Evolutionary conservation across 805 yeast genomes (phyloP).

Genomic region (Soucietia sequanensis): DNA sequence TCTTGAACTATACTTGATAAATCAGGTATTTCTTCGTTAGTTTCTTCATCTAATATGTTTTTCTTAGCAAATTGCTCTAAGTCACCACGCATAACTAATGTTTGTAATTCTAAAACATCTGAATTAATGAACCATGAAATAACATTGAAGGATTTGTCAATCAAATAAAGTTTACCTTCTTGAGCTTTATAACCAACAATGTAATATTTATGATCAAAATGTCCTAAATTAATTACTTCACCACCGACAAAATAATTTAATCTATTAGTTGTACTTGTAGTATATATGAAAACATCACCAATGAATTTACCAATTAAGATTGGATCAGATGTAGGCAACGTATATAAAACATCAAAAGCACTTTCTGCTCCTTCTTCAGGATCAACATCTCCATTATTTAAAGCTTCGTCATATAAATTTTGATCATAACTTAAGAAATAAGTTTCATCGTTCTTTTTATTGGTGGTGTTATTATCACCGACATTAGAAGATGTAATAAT

Average conservation of each 20-base stretch:
- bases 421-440: slow-evolving; percentile 75
- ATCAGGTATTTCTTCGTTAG: slow-evolving; percentile 40
- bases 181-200: slow-evolving; percentile 86
- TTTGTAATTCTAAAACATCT: slow-evolving; percentile 91
- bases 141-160: slow-evolving; percentile 87
- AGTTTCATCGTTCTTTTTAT: slow-evolving; percentile 51
- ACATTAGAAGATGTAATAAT: slow-evolving; percentile 46
- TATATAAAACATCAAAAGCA: slow-evolving; percentile 80
- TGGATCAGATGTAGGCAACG: slow-evolving; percentile 65
- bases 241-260: slow-evolving; percentile 95
- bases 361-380: slow-evolving; percentile 88
- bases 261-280: slow-evolving; percentile 77
- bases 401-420: slow-evolving; percentile 62
- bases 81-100: slow-evolving; percentile 93
- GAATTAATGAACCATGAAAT: slow-evolving; percentile 78
- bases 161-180: slow-evolving; percentile 84
- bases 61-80: slow-evolving; percentile 57
- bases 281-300: slow-evolving; percentile 94
- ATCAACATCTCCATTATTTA: slow-evolving; percentile 55
- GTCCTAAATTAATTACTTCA: slow-evolving; percentile 85
- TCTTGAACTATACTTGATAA: slow-evolving; percentile 48
- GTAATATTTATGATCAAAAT: slow-evolving; percentile 85
- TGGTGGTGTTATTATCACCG: slow-evolving; percentile 17
- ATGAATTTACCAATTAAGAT: slow-evolving; percentile 92
- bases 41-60: slow-evolving; percentile 30